A percentile compares a stretch with the other conserved stretches of the same genome.
Evolutionary conservation across 441 rosid species (phyloP).

Genomic region (Croton setiger): DNA sequence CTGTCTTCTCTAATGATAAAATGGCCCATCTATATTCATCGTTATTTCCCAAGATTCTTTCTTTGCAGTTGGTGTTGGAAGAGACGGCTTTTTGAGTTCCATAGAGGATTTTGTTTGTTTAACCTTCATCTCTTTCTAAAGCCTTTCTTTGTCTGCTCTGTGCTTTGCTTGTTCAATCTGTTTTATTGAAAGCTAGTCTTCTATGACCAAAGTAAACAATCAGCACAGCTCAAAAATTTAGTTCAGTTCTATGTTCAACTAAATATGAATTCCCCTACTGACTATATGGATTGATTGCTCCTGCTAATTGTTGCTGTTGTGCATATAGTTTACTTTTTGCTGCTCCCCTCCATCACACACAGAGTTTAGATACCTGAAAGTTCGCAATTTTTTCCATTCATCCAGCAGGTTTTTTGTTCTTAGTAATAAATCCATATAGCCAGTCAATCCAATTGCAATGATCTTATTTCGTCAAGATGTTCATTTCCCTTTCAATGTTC

Average conservation of each 20-base stretch:
- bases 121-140: not conserved
- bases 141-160: not conserved
- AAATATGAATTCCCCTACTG: not conserved
- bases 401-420: conserved; percentile 9
- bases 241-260: not conserved
- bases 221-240: not conserved
- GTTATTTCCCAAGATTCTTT: not conserved
- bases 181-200: not conserved
- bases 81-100: not conserved
- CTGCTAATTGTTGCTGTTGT: too few relatives aligned
- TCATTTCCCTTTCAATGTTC: conserved; percentile 10
- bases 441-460: not conserved
- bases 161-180: not conserved
- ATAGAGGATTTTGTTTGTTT: not conserved
- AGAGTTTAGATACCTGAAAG: not conserved
- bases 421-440: not conserved
- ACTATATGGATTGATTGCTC: not conserved
- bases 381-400: not conserved
- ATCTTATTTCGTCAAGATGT: not conserved
- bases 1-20: not conserved
- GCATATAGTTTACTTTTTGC: not conserved
- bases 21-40: not conserved
- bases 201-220: not conserved
- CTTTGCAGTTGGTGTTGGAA: not conserved
- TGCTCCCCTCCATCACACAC: not conserved